Evolutionary conservation across 2,329 filamentous ascomycete species (phyloP), one percentile per base, ranked within the genome.

Genomic region (Pseudopyricularia cyperi): DNA sequence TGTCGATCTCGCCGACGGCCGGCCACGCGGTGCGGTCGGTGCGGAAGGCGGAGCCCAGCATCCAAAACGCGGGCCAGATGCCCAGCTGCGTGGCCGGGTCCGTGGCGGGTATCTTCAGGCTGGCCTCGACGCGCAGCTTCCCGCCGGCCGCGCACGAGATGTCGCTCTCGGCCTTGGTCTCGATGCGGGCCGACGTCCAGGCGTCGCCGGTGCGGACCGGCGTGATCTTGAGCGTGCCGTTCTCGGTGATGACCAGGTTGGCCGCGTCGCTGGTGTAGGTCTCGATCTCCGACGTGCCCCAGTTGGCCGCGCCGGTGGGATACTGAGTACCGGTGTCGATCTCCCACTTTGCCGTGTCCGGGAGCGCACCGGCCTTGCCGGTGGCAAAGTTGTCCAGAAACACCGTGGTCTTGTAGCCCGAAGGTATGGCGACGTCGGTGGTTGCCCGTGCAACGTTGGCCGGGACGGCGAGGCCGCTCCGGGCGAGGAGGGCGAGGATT

Each of bases 251-350:
- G 52, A 58, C 62, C 44, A 75, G 56, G 60, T 76, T 76, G 42
- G 58, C 53, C 12, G 56, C 33, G 33, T 62, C 61, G 46, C 59
- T 57, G 22, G 71, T 75, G 61, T 76, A 76, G 1, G 63, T 66
- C 59, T 76, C 63, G 17, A 70, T 62, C 58, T 76, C 73, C 53
- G 67, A 65, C 4, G 73, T 77, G 48, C 74, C 73, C 73, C 73
- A 76, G 55, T 69, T 63, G 7, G 60, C 51, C 0, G 71, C 61
- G 1, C 73, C 72, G n/a, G 68, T 68, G 1, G 70, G 64, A 55
- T 76, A 77, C 9, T 58, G 56, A 0, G 70, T 75, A 48, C 74
- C 73, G n/a, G 62, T 59, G 55, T 71, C 66, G 50, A 68, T 55
- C 30, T 64, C 62, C 72, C 73, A 76, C 58, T 70, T 73, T 14